These are phyloP conservation scores for Moniliella sp. DNA, from an alignment of 1,284 basidiomycete genomes.

Conservation along the genomic window DNA sequence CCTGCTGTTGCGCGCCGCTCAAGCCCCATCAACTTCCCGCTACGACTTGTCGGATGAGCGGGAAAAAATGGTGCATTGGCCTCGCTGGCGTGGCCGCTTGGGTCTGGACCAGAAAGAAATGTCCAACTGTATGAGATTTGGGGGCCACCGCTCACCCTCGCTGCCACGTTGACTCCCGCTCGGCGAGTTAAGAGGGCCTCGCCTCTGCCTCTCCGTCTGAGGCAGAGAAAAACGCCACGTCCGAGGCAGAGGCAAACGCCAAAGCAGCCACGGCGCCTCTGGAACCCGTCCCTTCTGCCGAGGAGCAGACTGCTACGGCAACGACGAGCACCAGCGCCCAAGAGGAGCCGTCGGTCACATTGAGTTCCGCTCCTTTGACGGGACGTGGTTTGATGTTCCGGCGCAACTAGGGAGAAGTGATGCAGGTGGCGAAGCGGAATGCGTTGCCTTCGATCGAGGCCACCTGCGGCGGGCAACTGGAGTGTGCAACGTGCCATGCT, in stretches of 20 bases:
- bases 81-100: constrained; percentile 33
- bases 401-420: constrained; percentile 20
- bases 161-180: constrained; percentile 11
- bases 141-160: constrained; percentile 16
- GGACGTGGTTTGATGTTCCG: constrained; percentile 8
- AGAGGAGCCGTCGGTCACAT: constrained; percentile 3
- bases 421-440: constrained; percentile 20
- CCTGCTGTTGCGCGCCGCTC: constrained; percentile 17
- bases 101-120: constrained; percentile 17
- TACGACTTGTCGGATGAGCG: constrained; percentile 22
- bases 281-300: too few relatives aligned
- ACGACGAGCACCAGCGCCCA: background rate
- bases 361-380: constrained; percentile 13
- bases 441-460: constrained; percentile 23
- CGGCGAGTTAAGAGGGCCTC: background rate
- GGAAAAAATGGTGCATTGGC: constrained; percentile 22
- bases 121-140: constrained; percentile 18
- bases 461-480: constrained; percentile 26
- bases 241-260: too few relatives aligned
- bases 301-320: background rate
- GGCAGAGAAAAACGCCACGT: too few relatives aligned
- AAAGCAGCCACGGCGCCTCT: too few relatives aligned
- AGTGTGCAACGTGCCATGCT: constrained; percentile 25
- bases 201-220: background rate
- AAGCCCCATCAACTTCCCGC: constrained; percentile 20